Evolutionary conservation across 139 green algal genomes (phyloP).

Genomic region (Klebsormidium nitens): DNA sequence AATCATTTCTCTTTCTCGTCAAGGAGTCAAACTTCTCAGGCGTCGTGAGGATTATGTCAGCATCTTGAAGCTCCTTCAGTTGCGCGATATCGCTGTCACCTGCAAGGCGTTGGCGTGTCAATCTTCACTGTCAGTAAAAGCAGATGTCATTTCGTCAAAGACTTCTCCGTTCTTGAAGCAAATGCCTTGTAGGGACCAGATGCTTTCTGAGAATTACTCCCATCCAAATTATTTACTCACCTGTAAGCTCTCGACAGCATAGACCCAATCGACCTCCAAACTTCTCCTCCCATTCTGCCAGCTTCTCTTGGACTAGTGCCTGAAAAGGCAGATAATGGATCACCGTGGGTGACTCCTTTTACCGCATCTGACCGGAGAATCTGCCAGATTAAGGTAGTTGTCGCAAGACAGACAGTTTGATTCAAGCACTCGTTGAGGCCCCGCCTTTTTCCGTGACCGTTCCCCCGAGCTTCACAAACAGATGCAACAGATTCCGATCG

Average conservation of each 20-base stretch:
- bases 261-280: constrained; percentile 25
- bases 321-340: constrained; percentile 9
- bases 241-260: constrained; percentile 16
- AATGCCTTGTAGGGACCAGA: too few relatives aligned
- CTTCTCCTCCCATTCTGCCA: constrained; percentile 14
- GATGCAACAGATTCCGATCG: too few relatives aligned
- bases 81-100: background rate
- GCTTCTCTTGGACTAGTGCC: constrained; percentile 37
- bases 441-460: too few relatives aligned
- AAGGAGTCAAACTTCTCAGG: constrained; percentile 42
- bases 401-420: too few relatives aligned
- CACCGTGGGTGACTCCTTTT: too few relatives aligned
- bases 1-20: constrained; percentile 20
- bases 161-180: background rate
- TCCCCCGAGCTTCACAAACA: too few relatives aligned
- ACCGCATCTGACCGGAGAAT: too few relatives aligned
- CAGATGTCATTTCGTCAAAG: background rate
- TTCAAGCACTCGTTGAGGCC: too few relatives aligned
- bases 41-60: constrained; percentile 39
- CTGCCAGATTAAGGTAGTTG: too few relatives aligned
- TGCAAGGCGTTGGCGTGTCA: background rate
- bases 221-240: too few relatives aligned
- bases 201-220: too few relatives aligned
- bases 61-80: constrained; percentile 25
- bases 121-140: background rate